Evolutionary conservation across 129 eudicot genomes (phyloP).

Genomic region (Cynara cardunculus): DNA sequence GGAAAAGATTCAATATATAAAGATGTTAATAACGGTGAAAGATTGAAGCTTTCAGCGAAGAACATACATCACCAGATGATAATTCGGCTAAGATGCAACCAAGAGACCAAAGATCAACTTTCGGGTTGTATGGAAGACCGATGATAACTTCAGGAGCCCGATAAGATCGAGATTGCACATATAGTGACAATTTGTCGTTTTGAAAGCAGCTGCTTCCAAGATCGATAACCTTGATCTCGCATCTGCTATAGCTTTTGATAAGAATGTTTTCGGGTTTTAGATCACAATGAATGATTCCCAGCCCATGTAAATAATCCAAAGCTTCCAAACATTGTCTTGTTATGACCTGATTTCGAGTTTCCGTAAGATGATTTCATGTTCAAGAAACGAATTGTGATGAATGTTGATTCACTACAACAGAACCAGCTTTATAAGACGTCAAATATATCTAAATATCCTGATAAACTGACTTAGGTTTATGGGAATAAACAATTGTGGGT

Average conservation of each 20-base stretch:
- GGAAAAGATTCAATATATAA: background rate
- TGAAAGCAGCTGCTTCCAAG: conserved; percentile 97
- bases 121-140: conserved; percentile 81
- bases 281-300: conserved; percentile 97
- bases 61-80: conserved; percentile 81
- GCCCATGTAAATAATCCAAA: conserved; percentile 55
- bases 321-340: conserved; percentile 93
- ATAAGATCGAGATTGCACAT: conserved; percentile 95
- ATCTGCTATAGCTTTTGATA: conserved; percentile 84
- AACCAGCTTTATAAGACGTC: background rate
- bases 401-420: background rate
- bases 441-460: background rate
- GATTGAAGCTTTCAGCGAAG: background rate
- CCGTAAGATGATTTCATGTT: background rate
- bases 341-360: conserved; percentile 46
- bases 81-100: conserved; percentile 95
- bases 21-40: background rate
- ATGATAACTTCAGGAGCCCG: conserved; percentile 98
- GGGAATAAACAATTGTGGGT: background rate
- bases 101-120: conserved; percentile 93
- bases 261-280: conserved; percentile 93
- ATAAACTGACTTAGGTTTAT: background rate
- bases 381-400: background rate
- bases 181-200: conserved; percentile 65
- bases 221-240: conserved; percentile 94